Evolutionary conservation across 106 monocot species (phyloP).

Genomic region (Dendrobium catenatum): DNA sequence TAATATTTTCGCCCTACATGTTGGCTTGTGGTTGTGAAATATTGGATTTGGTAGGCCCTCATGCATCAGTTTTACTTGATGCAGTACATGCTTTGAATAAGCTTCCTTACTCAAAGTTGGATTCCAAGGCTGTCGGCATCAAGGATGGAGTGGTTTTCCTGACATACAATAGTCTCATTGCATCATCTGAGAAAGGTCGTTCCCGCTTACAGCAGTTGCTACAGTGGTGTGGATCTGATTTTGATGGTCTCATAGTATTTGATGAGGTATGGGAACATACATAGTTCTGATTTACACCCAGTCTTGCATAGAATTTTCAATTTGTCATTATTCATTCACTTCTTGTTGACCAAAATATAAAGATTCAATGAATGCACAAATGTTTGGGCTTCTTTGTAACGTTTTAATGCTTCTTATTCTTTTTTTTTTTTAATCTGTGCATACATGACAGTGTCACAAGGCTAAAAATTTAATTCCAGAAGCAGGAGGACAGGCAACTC

Average conservation of each 20-base stretch:
- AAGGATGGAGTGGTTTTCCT: conserved; percentile 90
- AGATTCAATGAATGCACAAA: background rate
- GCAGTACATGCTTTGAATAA: conserved; percentile 98
- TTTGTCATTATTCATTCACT: background rate
- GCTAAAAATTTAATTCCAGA: conserved; percentile 99
- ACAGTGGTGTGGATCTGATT: conserved; percentile 94
- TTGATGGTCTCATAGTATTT: conserved; percentile 90
- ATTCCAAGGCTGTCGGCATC: conserved; percentile 94
- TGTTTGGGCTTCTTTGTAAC: background rate
- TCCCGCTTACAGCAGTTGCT: conserved; percentile 90
- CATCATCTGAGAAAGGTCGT: conserved; percentile 95
- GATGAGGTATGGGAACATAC: conserved; percentile 69
- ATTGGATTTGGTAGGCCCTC: background rate
- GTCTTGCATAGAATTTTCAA: background rate
- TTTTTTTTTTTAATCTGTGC: background rate
- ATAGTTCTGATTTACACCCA: background rate
- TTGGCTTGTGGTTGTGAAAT: background rate
- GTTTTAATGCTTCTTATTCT: background rate
- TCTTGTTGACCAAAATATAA: background rate
- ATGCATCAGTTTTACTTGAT: conserved; percentile 14
- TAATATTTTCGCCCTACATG: background rate
- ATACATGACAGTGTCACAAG: conserved; percentile 84
- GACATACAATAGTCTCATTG: conserved; percentile 94
- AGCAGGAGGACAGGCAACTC: conserved; percentile 83
- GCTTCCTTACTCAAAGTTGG: conserved; percentile 94